phyloP scores from a whole-genome alignment of 768 basidiomycete genomes.

The Boletus speciosus region DNA sequence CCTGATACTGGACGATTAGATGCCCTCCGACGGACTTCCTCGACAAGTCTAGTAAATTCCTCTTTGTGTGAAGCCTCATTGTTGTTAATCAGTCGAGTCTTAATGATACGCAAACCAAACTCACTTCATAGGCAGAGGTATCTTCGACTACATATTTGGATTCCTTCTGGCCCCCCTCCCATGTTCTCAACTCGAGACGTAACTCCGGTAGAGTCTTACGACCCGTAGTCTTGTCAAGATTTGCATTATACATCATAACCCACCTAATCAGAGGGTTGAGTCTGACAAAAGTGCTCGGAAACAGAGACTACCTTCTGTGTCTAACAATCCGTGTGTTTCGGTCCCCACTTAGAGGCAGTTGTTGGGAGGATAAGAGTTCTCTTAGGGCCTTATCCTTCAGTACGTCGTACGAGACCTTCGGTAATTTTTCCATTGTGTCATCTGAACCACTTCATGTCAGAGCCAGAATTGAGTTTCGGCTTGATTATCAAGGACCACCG shows the following conservation, averaged over 20 bases:
- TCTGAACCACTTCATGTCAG: conserved; percentile 26
- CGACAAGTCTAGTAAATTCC: conserved; percentile 35
- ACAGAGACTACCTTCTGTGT: conserved; percentile 51
- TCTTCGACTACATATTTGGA: conserved; percentile 36
- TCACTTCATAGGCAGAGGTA: conserved; percentile 39
- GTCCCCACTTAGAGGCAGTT: conserved; percentile 51
- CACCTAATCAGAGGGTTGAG: conserved; percentile 42
- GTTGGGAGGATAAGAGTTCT: conserved; percentile 51
- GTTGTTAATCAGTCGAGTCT: neutral
- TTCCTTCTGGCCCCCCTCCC: conserved; percentile 51
- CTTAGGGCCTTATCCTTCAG: conserved; percentile 59
- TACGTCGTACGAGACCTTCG: conserved; percentile 62
- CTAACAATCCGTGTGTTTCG: conserved; percentile 49
- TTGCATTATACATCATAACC: conserved; percentile 68
- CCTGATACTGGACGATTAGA: conserved; percentile 16
- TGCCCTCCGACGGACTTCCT: conserved; percentile 35
- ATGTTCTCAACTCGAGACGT: conserved; percentile 49
- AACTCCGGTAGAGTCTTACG: conserved; percentile 49
- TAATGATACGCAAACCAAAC: neutral
- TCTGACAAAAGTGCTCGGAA: no score
- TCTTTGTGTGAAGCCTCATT: conserved; percentile 24
- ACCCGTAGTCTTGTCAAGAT: conserved; percentile 54
- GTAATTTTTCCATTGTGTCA: conserved; percentile 44
- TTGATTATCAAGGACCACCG: neutral
- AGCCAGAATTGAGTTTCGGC: conserved; percentile 12